A percentile compares a stretch with the other conserved stretches of the same genome.
Evolutionary conservation across 176 grass and related monocot genomes (phyloP).

Genomic region (Areca catechu): DNA sequence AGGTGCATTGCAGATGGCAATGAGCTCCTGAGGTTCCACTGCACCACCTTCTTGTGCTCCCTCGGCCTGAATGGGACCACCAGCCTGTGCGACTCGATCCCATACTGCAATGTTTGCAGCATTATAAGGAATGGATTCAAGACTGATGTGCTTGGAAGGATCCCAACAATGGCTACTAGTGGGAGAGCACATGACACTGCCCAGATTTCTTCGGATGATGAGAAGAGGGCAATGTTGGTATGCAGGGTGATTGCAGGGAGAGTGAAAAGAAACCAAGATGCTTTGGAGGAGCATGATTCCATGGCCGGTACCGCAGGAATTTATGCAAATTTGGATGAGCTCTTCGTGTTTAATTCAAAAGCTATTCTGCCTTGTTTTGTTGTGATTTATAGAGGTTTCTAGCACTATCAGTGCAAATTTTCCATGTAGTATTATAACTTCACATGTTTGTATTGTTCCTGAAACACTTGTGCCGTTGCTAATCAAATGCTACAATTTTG

Average conservation of each 20-base stretch:
- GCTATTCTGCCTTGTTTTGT: constrained; percentile 96
- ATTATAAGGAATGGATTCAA: constrained; percentile 71
- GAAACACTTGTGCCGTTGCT: too few species aligned
- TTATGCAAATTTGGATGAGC: constrained; percentile 64
- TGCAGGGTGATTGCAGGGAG: constrained; percentile 87
- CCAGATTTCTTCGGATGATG: background rate
- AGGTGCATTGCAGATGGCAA: constrained; percentile 91
- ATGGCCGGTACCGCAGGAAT: constrained; percentile 35
- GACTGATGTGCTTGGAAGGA: constrained; percentile 8
- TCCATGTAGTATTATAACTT: too few species aligned
- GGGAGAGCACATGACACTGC: constrained; percentile 51
- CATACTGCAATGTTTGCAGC: constrained; percentile 34
- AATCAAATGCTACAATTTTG: too few species aligned
- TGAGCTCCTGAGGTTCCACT: constrained; percentile 91
- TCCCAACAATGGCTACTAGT: constrained; percentile 73
- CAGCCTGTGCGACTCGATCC: constrained; percentile 42
- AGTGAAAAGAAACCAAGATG: constrained; percentile 33
- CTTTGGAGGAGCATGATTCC: constrained; percentile 44
- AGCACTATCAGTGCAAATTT: too few species aligned
- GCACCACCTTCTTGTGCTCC: constrained; percentile 49
- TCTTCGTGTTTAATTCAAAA: constrained; percentile 67
- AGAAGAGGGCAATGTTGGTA: constrained; percentile 68
- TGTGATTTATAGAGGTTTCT: constrained; percentile 46
- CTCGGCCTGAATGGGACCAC: constrained; percentile 57
- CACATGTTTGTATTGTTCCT: too few species aligned